Base-by-base conservation (phyloP, 345 rosid genomes). In the Gossypium stocksii region DNA sequence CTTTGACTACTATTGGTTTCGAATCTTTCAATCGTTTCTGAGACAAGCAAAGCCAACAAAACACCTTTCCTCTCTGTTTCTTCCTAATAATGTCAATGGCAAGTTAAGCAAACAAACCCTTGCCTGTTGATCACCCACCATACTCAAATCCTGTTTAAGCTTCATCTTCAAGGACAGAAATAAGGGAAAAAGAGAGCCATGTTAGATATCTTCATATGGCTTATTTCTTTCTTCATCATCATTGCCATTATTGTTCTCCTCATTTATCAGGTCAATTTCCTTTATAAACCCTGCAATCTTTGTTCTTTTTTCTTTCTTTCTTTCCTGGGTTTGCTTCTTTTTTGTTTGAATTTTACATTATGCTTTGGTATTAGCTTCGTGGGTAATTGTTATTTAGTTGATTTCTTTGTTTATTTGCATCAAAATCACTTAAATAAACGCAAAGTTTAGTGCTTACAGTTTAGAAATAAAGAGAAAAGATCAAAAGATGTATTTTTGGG, bases 121-220 rank as follows among this genome's bases (percentile, higher is more conserved):
- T 34, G 7, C 7, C 41, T 34, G 41, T 34, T 34, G 41, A 34
- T 34, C 41, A 5, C 41, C 7, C 41, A 34, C 41, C 41, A 34
- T 34, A 34, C 41, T 34, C 41, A 34, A 34, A 34, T 34, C 41
- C 41, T 34, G 41, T 34, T 34, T 34, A 34, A 34, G 41, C 41
- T 34, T 34, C 41, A 34, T 34, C 41, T 5, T 34, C 41, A 34
- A 34, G 41, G 41, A 34, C 41, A 34, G 41, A 22, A 52, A 52
- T 16, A 17, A 52, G 57, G 20, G 61, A 57, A 70, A 73, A 74
- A 82, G 79, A 58, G 68, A 83, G 82, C 60, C 77, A 93, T 93
- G 98, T 92, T 89, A 52, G 93, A 93, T 87, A 86, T 93, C 20
- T 89, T 75, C 76, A 75, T 86, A 34, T 93, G 98, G 98, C 88